Conservation (phyloP, 768 basidiomycete species). For the Rhodotorula taiwanensis region DNA sequence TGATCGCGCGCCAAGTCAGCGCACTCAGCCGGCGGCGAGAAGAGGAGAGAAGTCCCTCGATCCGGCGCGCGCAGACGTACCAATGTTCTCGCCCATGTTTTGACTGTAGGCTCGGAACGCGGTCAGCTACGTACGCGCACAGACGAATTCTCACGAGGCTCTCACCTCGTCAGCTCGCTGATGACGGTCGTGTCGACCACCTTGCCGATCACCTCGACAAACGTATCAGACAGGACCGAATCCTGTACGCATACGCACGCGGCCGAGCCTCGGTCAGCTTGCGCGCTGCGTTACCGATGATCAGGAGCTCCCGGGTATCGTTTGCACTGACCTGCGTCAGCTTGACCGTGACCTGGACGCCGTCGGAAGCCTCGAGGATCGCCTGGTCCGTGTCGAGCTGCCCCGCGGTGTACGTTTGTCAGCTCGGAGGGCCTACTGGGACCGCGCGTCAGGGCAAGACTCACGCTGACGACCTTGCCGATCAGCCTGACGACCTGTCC, state of each 20-base stretch:
- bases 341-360: conserved; percentile 19
- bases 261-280: not conserved
- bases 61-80: not conserved
- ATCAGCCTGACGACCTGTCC: conserved; percentile 22
- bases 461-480: conserved; percentile 28
- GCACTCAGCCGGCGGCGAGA: too few species aligned
- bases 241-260: not conserved
- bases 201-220: conserved; percentile 29
- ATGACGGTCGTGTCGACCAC: not conserved
- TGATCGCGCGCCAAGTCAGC: not conserved
- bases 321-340: conserved; percentile 3
- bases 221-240: conserved; percentile 1
- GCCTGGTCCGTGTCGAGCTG: conserved; percentile 15
- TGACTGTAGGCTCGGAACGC: conserved; percentile 3
- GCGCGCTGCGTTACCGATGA: not conserved
- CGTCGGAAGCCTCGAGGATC: conserved; percentile 11
- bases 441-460: not conserved
- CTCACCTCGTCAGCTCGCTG: conserved; percentile 15
- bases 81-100: conserved; percentile 27
- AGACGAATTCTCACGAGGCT: too few species aligned
- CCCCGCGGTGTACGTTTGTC: not conserved
- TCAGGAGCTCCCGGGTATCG: too few species aligned
- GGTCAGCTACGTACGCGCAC: too few species aligned
- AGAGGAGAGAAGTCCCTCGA: not conserved
- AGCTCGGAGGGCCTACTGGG: not conserved